phyloP scores from a whole-genome alignment of 768 basidiomycete species.

The Nidula microcarpa region DNA sequence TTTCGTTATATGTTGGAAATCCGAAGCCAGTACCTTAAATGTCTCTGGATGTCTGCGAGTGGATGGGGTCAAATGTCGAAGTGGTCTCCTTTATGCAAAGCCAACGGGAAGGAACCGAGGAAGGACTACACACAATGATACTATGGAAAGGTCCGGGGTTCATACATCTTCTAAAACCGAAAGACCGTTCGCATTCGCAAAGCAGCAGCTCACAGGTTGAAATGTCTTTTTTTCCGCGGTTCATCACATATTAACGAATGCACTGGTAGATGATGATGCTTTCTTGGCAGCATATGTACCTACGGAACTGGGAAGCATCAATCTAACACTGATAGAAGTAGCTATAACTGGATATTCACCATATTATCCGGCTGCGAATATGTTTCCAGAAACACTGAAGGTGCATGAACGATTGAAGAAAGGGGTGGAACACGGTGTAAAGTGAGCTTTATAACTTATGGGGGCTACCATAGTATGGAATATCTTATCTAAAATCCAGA shows the following conservation, averaged over 20 bases:
- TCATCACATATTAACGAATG: not conserved
- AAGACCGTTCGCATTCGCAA: not conserved
- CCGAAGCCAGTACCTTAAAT: too few species aligned
- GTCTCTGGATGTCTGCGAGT: not conserved
- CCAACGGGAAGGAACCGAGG: too few species aligned
- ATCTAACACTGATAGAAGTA: not conserved
- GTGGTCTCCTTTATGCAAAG: not conserved
- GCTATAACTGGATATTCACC: not conserved
- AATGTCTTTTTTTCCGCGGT: not conserved
- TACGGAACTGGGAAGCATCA: not conserved
- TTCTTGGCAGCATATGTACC: not conserved
- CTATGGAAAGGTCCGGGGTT: not conserved
- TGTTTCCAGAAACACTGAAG: not conserved
- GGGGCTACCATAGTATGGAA: not conserved
- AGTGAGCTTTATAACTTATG: not conserved
- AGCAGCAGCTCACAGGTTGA: not conserved
- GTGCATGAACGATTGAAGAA: not conserved
- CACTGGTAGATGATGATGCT: not conserved
- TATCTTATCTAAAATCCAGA: not conserved
- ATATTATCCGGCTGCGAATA: not conserved
- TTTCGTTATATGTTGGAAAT: not conserved
- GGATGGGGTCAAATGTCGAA: not conserved
- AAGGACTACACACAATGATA: not conserved
- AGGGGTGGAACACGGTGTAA: not conserved
- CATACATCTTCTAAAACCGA: not conserved